A percentile compares a stretch with the other conserved stretches of the same genome.
Evolutionary conservation across 768 basidiomycete species (phyloP).

Genomic region (Leccinum imitatum): DNA sequence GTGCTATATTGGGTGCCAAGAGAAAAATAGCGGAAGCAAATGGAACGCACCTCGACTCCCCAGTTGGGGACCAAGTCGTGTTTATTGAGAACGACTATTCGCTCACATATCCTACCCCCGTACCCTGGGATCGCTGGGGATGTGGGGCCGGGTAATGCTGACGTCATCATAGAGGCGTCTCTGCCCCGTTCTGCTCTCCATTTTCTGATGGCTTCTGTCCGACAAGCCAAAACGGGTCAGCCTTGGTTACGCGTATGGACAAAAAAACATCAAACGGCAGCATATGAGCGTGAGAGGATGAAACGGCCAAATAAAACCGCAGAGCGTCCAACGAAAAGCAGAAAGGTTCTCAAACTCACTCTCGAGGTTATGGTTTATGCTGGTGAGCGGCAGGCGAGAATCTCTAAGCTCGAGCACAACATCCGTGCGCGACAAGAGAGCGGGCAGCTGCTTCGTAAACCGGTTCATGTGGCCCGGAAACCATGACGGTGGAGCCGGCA

Average conservation of each 20-base stretch:
- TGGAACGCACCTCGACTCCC: slow-evolving; percentile 71
- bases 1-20: slow-evolving; percentile 13
- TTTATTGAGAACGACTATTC: slow-evolving; percentile 91
- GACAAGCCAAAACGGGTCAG: slow-evolving; percentile 15
- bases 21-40: slow-evolving; percentile 7
- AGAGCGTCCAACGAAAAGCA: not conserved
- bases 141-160: slow-evolving; percentile 31
- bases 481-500: slow-evolving; percentile 85
- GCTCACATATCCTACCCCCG: slow-evolving; percentile 58
- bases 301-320: slow-evolving; percentile 10
- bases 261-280: slow-evolving; percentile 4
- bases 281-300: slow-evolving; percentile 24
- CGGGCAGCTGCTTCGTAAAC: slow-evolving; percentile 75
- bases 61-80: slow-evolving; percentile 86
- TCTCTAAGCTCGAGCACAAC: slow-evolving; percentile 95
- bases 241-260: slow-evolving; percentile 9
- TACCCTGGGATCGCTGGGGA: slow-evolving; percentile 17
- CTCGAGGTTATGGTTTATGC: slow-evolving; percentile 89
- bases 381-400: slow-evolving; percentile 88
- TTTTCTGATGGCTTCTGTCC: slow-evolving; percentile 58
- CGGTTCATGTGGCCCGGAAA: slow-evolving; percentile 95
- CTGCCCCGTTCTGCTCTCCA: slow-evolving; percentile 71
- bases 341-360: slow-evolving; percentile 41
- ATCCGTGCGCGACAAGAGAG: slow-evolving; percentile 76
- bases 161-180: slow-evolving; percentile 42